phyloP scores from a whole-genome alignment of 345 rosid species.

The Populus simonii region DNA sequence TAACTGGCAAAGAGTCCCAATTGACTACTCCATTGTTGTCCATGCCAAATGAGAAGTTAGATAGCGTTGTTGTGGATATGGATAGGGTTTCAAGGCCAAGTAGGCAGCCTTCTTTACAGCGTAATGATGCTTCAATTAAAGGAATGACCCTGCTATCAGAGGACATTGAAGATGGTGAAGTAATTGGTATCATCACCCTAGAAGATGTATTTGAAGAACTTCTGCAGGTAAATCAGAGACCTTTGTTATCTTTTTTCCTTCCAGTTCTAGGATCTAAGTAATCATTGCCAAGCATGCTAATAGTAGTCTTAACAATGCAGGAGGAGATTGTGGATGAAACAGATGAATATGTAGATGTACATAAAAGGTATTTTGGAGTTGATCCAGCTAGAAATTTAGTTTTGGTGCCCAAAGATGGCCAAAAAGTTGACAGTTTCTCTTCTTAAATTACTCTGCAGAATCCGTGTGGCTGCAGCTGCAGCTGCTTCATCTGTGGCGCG shows the following conservation, averaged over 20 bases:
- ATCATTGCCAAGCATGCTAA: not conserved
- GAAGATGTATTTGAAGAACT: conserved; percentile 99
- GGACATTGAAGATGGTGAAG: conserved; percentile 90
- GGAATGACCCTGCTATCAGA: conserved; percentile 51
- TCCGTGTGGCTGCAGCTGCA: conserved; percentile 96
- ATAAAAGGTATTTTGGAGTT: conserved; percentile 55
- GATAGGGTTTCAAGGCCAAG: conserved; percentile 45
- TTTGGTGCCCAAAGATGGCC: not conserved
- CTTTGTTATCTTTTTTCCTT: not conserved
- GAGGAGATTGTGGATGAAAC: conserved; percentile 99
- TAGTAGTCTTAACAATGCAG: conserved; percentile 30
- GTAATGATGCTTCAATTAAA: conserved; percentile 33
- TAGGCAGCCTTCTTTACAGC: conserved; percentile 28
- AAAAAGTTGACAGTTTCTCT: not conserved
- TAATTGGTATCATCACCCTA: conserved; percentile 84
- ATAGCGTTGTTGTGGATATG: conserved; percentile 54
- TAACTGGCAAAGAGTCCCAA: conserved; percentile 31
- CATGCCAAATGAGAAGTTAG: conserved; percentile 52
- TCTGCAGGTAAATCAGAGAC: conserved; percentile 50
- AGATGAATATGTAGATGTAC: conserved; percentile 94
- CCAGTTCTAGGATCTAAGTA: not conserved
- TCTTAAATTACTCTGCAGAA: conserved; percentile 41
- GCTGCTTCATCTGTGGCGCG: conserved; percentile 90
- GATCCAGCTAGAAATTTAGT: not conserved
- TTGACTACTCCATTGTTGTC: conserved; percentile 63